Evolutionary conservation across 164 flowering plant species (phyloP), one percentile per base, ranked within the genome.

Genomic region (Aristolochia californica): DNA sequence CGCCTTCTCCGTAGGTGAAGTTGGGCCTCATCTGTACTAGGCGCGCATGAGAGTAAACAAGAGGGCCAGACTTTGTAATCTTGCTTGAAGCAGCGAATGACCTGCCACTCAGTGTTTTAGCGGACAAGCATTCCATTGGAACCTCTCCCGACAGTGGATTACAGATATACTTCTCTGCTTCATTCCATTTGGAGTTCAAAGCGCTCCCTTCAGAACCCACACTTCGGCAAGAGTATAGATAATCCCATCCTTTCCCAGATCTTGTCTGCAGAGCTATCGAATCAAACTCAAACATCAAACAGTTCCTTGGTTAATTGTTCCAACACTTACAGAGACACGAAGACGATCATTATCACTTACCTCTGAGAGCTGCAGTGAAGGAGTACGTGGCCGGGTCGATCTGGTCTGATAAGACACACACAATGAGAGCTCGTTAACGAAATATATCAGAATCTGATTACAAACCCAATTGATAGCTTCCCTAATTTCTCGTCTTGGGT

Each of bases 81-180:
- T 78, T 75, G 57, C 63, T 73, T 11, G 70, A 25, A 63, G 54
- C 72, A 1, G 77, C 66, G 56, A 76, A 73, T 1, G 82, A 78
- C 54, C 84, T 67, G 28, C 77, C 87, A 34, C 81, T 82, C 0
- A 81, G 73, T 20, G 94, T 75, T 70, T 80, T 85, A 5, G 91
- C 77, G 45, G 97, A 89, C 57, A 89, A 70, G 70, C 97, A 89
- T 72, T 86, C 89, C 70, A 82, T 45, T 21, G 97, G 97, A 56
- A 89, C 75, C 72, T 89, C 80, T 26, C 97, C 97, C 59, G 97
- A 89, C 8, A 81, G 68, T 10, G 97, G 97, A 55, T 89, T 89
- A 70, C 88, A 75, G 30, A 87, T 89, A 40, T 87, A 89, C 68
- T 74, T 89, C 76, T 89, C 97, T 56, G 97, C 97, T 59, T 84